Conservation (phyloP, 805 yeast species). For the Cyberlindnera samutprakarnensis region DNA sequence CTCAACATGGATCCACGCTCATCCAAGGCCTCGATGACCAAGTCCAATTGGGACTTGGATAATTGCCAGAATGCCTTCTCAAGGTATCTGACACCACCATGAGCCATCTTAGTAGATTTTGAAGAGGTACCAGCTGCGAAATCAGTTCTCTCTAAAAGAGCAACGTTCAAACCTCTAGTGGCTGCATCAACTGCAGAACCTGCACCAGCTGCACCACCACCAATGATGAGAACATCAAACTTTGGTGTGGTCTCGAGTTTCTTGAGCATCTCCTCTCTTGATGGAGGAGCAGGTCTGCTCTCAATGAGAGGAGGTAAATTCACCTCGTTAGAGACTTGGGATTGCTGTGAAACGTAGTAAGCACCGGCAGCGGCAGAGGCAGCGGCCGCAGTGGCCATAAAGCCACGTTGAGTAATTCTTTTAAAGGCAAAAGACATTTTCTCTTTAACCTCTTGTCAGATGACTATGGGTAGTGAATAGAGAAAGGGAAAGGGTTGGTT, state of each 20-base stretch:
- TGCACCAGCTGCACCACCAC: constrained; percentile 96
- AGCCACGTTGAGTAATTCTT: constrained; percentile 18
- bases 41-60: constrained; percentile 80
- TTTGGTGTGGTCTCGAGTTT: constrained; percentile 42
- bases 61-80: constrained; percentile 93
- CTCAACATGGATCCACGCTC: constrained; percentile 81
- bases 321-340: constrained; percentile 15
- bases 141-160: constrained; percentile 80
- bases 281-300: constrained; percentile 42
- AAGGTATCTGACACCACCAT: constrained; percentile 93
- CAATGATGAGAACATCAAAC: constrained; percentile 79
- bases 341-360: constrained; percentile 5
- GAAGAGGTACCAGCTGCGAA: constrained; percentile 92
- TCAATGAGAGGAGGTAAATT: constrained; percentile 32
- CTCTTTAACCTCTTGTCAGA: too few species aligned
- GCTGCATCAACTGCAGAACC: constrained; percentile 91
- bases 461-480: too few species aligned
- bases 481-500: too few species aligned
- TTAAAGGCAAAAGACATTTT: constrained; percentile 21
- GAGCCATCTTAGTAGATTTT: constrained; percentile 92
- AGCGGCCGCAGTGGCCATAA: constrained; percentile 19
- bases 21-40: constrained; percentile 82
- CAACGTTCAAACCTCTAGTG: constrained; percentile 84
- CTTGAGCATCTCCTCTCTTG: constrained; percentile 44
- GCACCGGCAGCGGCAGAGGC: constrained; percentile 18